A percentile compares a stretch with the other conserved stretches of the same genome.
phyloP scores from a whole-genome alignment of 2,329 filamentous ascomycete species.

The Didymella pinodella region DNA sequence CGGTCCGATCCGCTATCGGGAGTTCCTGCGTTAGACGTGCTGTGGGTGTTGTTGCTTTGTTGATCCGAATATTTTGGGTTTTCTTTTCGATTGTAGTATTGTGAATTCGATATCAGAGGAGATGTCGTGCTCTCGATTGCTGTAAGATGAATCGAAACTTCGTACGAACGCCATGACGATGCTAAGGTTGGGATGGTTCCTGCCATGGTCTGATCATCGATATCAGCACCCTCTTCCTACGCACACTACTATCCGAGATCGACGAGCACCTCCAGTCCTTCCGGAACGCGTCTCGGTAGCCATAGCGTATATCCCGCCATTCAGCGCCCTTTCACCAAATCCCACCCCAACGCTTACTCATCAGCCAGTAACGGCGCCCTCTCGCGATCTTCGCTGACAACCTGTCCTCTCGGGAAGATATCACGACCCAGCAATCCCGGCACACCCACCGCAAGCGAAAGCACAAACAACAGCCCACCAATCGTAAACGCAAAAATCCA shows the following conservation, averaged over 20 bases:
- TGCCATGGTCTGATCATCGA: not conserved
- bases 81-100: too few relatives aligned
- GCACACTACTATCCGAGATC: not conserved
- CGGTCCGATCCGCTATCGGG: constrained; percentile 14
- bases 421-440: constrained; percentile 69
- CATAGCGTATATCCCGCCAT: not conserved
- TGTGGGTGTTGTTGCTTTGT: not conserved
- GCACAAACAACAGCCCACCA: constrained; percentile 75
- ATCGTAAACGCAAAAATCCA: constrained; percentile 93
- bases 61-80: too few relatives aligned
- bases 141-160: not conserved
- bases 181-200: not conserved
- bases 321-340: not conserved
- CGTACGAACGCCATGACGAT: not conserved
- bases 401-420: constrained; percentile 57
- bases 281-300: too few relatives aligned
- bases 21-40: not conserved
- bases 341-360: constrained; percentile 20
- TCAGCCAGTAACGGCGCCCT: constrained; percentile 61
- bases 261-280: not conserved
- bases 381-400: constrained; percentile 61
- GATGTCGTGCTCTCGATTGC: not conserved
- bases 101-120: not conserved
- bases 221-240: not conserved
- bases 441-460: constrained; percentile 70